Base-by-base conservation (phyloP, 2,329 filamentous ascomycete species). In the Clathrospora elynae region DNA sequence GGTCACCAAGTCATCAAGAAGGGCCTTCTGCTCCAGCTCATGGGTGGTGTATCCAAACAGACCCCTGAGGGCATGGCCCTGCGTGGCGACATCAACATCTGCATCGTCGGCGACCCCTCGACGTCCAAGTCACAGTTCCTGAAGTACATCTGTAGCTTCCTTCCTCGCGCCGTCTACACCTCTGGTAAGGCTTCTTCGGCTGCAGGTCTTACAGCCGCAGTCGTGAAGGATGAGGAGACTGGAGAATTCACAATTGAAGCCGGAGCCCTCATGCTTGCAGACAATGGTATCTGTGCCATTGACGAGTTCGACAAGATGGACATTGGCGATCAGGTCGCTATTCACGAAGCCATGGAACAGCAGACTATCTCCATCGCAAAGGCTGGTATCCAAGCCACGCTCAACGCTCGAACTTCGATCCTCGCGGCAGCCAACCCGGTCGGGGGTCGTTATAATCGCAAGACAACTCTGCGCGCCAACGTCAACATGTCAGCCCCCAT, bases 271-370 rank as follows among this genome's bases (percentile, higher is more conserved):
- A 97, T 99, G 93, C 78, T 99, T 49, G 93, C 93, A 14, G 83
- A 97, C 64, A 96, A 96, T 57, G 93, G 93, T 39, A 95, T 97
- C 61, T 99, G 93, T 71, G 91, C 90, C 46, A 99, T 99, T 67
- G 93, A 99, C 67, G 93, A 99, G 69, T 99, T 99, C 61, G 93
- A 99, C 82, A 99, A 99, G 77, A 99, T 99, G 93, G 93, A 99
- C 63, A 88, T 99, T 50, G 84, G 77, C 37, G 93, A 99, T 69
- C 93, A 99, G 74, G 93, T 99, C 41, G 93, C 93, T 55, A 99
- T 99, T 64, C 93, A 99, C 80, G 93, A 99, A 83, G 93, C 93
- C 46, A 99, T 99, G 93, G 93, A 99, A 81, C 93, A 99, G 76
- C 93, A 99, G 73, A 99, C 93, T 4, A 99, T 99, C 55, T 96